Conservation (phyloP, 352 stramenopile genomes). For the Phytophthora fragariae region DNA sequence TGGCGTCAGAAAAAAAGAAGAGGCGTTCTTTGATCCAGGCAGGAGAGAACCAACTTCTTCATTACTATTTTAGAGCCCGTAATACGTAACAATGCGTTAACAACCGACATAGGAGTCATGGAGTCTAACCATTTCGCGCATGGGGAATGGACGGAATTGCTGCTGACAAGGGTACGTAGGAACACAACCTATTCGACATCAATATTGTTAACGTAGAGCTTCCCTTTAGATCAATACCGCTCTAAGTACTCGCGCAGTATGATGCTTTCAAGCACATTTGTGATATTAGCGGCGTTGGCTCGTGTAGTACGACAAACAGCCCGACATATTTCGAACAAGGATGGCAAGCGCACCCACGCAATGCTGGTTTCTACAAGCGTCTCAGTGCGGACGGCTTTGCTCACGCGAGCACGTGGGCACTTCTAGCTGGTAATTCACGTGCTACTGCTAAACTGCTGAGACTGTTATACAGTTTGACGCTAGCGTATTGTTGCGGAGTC, state of each 20-base stretch:
- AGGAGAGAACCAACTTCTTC: neutral
- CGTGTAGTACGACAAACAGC: constrained; percentile 3
- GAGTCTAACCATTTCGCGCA: neutral
- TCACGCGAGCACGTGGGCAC: neutral
- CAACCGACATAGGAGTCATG: neutral
- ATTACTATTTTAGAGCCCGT: neutral
- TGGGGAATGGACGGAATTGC: neutral
- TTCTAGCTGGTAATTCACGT: neutral
- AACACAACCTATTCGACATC: neutral
- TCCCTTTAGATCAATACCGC: neutral
- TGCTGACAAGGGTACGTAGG: neutral
- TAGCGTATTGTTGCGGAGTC: neutral
- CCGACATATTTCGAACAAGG: constrained; percentile 3
- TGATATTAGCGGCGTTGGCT: neutral
- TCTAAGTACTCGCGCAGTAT: constrained; percentile 15
- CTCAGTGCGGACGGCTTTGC: neutral
- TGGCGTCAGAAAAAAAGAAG: neutral
- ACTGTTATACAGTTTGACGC: constrained; percentile 1
- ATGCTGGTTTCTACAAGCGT: constrained; percentile 11
- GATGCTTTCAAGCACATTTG: neutral
- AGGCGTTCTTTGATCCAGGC: neutral
- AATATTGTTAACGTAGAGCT: neutral
- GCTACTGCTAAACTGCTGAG: constrained; percentile 14
- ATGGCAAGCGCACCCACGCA: constrained; percentile 4
- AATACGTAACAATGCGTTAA: neutral